Evolutionary conservation across 768 basidiomycete genomes (phyloP), one percentile per base, ranked within the genome.

Genomic region (Rhizopogon vulgaris): DNA sequence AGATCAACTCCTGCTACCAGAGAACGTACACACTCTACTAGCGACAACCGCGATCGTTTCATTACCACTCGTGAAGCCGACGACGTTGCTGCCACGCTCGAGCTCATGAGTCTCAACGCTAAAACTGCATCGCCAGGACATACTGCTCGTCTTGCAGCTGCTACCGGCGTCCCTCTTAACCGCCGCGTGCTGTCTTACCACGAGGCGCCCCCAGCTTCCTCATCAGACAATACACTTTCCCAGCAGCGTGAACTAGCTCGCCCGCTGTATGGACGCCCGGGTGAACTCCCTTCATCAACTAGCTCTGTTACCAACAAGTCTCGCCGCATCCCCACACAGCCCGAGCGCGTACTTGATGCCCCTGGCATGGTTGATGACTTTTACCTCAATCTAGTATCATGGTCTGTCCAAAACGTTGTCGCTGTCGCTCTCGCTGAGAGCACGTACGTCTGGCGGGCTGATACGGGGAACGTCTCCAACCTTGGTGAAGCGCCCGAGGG

Each of bases 311-410:
- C 83, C 0, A 79, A 81, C 58, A 90, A 90, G 64, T 77, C 85
- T 5, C 79, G 95, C 17, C 85, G 87, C 58, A 90, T 97, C 49
- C 80, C 93, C 0, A 88, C 89, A 0, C 82, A 84, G 22, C 91
- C 95, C 0, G 90, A 95, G 60, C 81, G 93, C n/a, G 93, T 97
- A 7, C 78, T 99, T 9, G 96, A 98, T 60, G 95, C 95, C 0
- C 94, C 94, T 1, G 91, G 91, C 6, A 85, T 90, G 77, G 78
- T 84, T 9, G 93, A 98, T 58, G 96, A 99, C 68, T 99, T 95
- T 68, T 99, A 99, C 64, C 82, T 99, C 63, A 99, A 98, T 67
- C 76, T 99, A 48, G 67, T 97, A 48, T 79, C 85, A 15, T 99
- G 96, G 96, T 88, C 87, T 34, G 78, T 78, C 38, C 80, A 80